These are phyloP conservation scores for Pseudofabraea citricarpa DNA, from an alignment of 2,329 filamentous ascomycete species.

Conservation along the genomic window DNA sequence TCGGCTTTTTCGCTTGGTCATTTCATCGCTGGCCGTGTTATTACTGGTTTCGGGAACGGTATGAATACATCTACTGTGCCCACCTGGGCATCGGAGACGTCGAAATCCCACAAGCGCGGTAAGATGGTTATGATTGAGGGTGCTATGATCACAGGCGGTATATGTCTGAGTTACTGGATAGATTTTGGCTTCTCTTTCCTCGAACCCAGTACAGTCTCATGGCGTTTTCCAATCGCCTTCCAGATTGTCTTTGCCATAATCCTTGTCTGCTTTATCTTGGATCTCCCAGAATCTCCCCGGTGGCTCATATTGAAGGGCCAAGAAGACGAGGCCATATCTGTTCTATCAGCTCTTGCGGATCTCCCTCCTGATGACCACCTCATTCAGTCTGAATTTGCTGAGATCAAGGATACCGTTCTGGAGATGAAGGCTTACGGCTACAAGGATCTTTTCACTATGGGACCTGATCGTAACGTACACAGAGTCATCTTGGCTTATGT, in stretches of 20 bases:
- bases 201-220: conserved; percentile 39
- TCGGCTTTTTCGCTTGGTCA: conserved; percentile 42
- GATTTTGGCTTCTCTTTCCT: conserved; percentile 53
- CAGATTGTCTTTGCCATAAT: conserved; percentile 55
- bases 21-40: conserved; percentile 46
- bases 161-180: conserved; percentile 56
- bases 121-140: conserved; percentile 58
- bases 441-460: conserved; percentile 42
- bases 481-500: conserved; percentile 45
- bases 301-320: conserved; percentile 41
- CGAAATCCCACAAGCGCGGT: conserved; percentile 51
- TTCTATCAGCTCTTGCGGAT: conserved; percentile 37
- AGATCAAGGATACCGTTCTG: conserved; percentile 59
- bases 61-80: conserved; percentile 45
- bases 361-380: conserved; percentile 41
- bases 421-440: conserved; percentile 38
- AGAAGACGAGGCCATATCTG: conserved; percentile 37
- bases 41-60: conserved; percentile 46
- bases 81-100: conserved; percentile 58
- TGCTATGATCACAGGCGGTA: conserved; percentile 49
- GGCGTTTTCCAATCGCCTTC: conserved; percentile 58
- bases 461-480: conserved; percentile 48
- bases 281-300: conserved; percentile 46
- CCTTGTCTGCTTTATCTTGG: conserved; percentile 47
- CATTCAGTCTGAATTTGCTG: conserved; percentile 47